Base-by-base conservation (phyloP, 2,329 filamentous ascomycete genomes). In the Elsinoe perseae region DNA sequence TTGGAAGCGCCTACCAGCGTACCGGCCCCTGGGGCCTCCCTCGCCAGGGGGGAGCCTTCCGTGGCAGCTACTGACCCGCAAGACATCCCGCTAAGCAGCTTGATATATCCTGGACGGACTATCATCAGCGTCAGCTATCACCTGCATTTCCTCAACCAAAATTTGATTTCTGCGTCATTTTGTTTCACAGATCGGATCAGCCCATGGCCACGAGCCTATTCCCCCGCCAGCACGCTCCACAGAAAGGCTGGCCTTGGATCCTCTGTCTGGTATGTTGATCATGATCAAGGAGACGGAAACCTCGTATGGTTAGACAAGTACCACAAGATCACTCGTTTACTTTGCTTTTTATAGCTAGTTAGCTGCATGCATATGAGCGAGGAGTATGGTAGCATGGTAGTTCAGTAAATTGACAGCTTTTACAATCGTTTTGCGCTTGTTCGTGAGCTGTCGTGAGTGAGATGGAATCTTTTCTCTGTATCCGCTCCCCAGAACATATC, bases 1-100 rank as follows among this genome's bases (percentile, higher is more conserved):
- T 28, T 30, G 28, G 59, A 18, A 36, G 42, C 16, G 58, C 56
- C 42, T 43, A 44, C 34, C 57, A 58, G 34, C 57, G 59, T 36
- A 21, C 46, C n/a, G 53, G 53, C 16, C 42, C 53, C 12, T 56
- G 53, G 53, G 53, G 38, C 18, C 16, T 36, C 10, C 28, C 53
- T 20, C 53, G 53, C 20, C 28, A 40, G 28, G 32, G 48, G n/a
- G 34, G 28, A 21, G 14, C 40, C 40, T 56, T 46, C 40, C 36
- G 34, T 28, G 28, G 52, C 27, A 23, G 53, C 27, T 56, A 23
- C 30, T 56, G 21, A 36, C 40, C 40, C 28, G 2, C 20, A 34
- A 25, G 3, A 7, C 18, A 23, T 12, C n/a, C 48, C 28, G 18
- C n/a, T 23, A 23, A 21, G 48, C 48, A 52, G 48, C 48, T 38